phyloP scores from a whole-genome alignment of 192 early-diverging fungal species.

The Linnemannia hyalina region DNA sequence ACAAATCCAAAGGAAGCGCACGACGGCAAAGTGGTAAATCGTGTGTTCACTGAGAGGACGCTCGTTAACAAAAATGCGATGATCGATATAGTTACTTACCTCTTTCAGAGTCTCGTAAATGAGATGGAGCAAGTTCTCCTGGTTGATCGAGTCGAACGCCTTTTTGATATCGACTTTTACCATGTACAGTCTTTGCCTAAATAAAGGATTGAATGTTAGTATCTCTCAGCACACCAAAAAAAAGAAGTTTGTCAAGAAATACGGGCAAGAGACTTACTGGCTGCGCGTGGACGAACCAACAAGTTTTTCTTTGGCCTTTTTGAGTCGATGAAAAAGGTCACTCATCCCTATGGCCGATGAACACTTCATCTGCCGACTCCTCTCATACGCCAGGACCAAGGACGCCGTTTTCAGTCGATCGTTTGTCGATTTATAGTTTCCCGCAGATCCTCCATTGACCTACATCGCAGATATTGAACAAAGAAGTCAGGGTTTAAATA shows the following conservation, averaged over 20 bases:
- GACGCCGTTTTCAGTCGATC: constrained; percentile 67
- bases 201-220: neutral
- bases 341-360: constrained; percentile 58
- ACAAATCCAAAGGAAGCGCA: neutral
- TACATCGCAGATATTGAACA: neutral
- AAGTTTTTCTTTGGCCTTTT: constrained; percentile 55
- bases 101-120: constrained; percentile 64
- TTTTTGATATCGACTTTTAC: constrained; percentile 86
- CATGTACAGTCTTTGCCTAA: constrained; percentile 71
- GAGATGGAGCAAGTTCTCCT: constrained; percentile 72
- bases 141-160: constrained; percentile 89
- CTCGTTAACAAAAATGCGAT: neutral
- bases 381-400: constrained; percentile 69
- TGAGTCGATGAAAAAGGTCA: constrained; percentile 62
- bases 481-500: neutral
- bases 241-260: neutral
- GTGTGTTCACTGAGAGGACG: neutral
- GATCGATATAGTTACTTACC: constrained; percentile 32
- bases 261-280: constrained; percentile 7
- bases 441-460: constrained; percentile 27
- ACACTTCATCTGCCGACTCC: constrained; percentile 32
- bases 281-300: neutral
- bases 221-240: neutral
- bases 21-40: too few relatives aligned
- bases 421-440: constrained; percentile 57